Conservation (phyloP, 495 filamentous ascomycete species). For the Daldinia grandis region DNA sequence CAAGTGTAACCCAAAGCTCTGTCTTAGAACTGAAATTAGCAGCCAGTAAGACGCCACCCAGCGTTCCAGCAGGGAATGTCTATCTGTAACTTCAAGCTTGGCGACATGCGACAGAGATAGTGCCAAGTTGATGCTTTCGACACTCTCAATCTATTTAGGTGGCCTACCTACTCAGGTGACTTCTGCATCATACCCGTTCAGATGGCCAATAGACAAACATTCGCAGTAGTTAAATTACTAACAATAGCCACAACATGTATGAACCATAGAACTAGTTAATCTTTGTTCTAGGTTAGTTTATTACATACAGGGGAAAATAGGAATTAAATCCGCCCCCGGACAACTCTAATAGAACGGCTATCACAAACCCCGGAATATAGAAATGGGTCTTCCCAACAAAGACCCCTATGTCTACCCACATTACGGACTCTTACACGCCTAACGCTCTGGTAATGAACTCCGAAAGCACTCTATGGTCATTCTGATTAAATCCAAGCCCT, state of each 20-base stretch:
- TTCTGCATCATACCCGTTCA: neutral
- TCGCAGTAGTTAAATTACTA: neutral
- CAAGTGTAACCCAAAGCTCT: conserved; percentile 7
- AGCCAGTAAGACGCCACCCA: conserved; percentile 19
- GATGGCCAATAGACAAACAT: neutral
- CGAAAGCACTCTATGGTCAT: neutral
- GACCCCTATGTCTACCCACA: conserved; percentile 1
- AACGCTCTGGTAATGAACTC: neutral
- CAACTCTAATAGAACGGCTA: neutral
- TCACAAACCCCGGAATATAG: neutral
- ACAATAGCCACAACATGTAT: neutral
- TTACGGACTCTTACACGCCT: neutral
- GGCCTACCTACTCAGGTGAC: neutral
- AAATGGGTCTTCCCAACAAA: neutral
- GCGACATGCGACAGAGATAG: conserved; percentile 26
- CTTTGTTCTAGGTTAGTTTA: neutral
- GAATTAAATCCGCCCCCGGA: neutral
- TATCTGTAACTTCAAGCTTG: conserved; percentile 22
- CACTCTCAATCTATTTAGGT: neutral
- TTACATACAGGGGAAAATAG: neutral
- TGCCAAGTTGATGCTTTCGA: neutral
- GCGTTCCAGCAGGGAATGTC: conserved; percentile 25
- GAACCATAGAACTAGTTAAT: neutral
- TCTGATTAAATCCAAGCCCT: neutral
- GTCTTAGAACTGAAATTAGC: conserved; percentile 15